phyloP scores from a whole-genome alignment of 176 grass and related monocot genomes.

The Saccharum officinarum region DNA sequence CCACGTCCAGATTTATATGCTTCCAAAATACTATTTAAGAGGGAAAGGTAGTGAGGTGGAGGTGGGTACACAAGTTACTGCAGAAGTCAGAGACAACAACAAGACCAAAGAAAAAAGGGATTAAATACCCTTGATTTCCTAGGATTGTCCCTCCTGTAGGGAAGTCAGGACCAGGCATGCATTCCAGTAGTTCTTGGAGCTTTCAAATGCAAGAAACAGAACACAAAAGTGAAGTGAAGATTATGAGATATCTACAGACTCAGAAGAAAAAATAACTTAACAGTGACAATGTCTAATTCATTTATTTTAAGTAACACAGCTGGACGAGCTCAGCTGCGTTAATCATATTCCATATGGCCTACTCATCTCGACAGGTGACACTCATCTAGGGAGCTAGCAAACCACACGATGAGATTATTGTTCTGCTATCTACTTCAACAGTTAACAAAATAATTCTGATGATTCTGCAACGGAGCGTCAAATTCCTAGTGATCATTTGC shows the following conservation, averaged over 20 bases:
- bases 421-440: neutral
- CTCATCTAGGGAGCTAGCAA: neutral
- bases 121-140: conserved; percentile 73
- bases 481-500: neutral
- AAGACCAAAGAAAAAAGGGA: neutral
- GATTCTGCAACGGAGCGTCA: neutral
- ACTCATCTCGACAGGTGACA: neutral
- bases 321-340: conserved; percentile 11
- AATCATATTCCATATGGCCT: neutral
- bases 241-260: conserved; percentile 24
- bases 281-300: neutral
- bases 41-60: neutral
- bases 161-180: conserved; percentile 96
- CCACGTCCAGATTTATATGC: conserved; percentile 85
- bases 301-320: conserved; percentile 14
- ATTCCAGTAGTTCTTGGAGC: conserved; percentile 96
- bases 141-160: conserved; percentile 94
- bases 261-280: conserved; percentile 24
- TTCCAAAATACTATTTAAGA: conserved; percentile 76
- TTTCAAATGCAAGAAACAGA: conserved; percentile 42
- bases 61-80: neutral
- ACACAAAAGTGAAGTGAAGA: neutral
- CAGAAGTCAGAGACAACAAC: conserved; percentile 17
- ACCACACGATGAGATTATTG: neutral
- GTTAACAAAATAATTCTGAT: conserved; percentile 1